Base-by-base conservation (phyloP, 2,329 filamentous ascomycete genomes). In the Beauveria sp. region DNA sequence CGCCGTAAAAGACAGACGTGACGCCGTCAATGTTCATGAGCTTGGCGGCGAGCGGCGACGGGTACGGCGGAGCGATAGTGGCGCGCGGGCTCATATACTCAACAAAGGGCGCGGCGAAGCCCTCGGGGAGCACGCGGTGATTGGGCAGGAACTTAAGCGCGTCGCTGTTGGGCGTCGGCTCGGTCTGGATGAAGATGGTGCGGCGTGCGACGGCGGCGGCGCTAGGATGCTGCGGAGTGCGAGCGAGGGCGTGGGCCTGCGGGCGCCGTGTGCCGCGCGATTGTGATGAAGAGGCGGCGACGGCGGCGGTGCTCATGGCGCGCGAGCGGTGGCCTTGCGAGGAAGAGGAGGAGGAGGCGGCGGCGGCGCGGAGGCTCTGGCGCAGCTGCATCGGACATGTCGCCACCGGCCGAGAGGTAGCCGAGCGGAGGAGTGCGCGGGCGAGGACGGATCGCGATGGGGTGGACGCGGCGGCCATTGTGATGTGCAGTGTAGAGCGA, bases 131-230 rank as follows among this genome's bases (percentile, higher is more conserved):
- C 57, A 99, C 86, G 45, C 84, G 85, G 75, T 91, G 87, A 76
- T 97, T 96, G 2, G 95, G 95, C 45, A 96, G 84, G 77, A 99
- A 99, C 78, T 99, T 99, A 70, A 98, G 83, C 40, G 92, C 93
- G 78, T 98, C 92, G n/a, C 87, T 82, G 76, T 99, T 99, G 28
- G 95, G 95, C 1, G 95, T 99, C 66, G 83, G 85, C 72, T 98
- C 93, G 5, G 93, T 98, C 77, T 99, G 95, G 71, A 99, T 99
- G 80, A 98, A 99, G 75, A 99, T 96, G 26, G 87, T 92, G 66
- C 93, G 56, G 69, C 66, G 49, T 69, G 60, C 50, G 64, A 67
- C 65, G 48, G 70, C 65, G 64, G 67, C 65, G 49, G 70, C 64
- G 53, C 66, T 63, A 14, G 69, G 67, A 28, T 62, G 61, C 18